phyloP scores from a whole-genome alignment of 352 stramenopile genomes.

The Albugo candida region DNA sequence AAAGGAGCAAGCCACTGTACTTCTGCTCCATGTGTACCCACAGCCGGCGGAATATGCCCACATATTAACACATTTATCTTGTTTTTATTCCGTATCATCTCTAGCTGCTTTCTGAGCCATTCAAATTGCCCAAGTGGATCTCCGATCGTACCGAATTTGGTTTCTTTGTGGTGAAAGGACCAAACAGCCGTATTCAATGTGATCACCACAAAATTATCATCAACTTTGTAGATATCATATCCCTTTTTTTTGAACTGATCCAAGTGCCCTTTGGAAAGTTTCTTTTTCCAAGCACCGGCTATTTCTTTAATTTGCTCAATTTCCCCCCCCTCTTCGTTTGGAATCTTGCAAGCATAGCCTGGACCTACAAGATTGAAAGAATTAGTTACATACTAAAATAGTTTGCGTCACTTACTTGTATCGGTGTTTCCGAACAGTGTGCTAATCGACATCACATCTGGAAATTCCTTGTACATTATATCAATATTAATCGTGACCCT shows the following conservation, averaged over 20 bases:
- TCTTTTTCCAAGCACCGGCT: constrained; percentile 22
- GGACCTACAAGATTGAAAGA: background rate
- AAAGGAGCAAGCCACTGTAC: constrained; percentile 78
- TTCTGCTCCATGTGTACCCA: constrained; percentile 66
- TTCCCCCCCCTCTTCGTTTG: too few relatives aligned
- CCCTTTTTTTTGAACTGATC: constrained; percentile 30
- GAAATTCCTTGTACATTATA: background rate
- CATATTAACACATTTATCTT: constrained; percentile 72
- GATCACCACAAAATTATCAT: constrained; percentile 40
- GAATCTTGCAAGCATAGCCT: background rate
- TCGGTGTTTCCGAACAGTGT: too few relatives aligned
- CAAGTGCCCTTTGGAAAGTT: constrained; percentile 29
- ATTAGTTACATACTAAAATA: too few relatives aligned
- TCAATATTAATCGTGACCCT: too few relatives aligned
- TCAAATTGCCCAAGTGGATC: constrained; percentile 82
- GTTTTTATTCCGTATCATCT: constrained; percentile 14
- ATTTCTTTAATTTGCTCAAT: too few relatives aligned
- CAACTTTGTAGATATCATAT: constrained; percentile 40
- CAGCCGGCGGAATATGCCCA: constrained; percentile 79
- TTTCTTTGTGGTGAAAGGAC: constrained; percentile 54
- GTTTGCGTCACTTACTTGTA: too few relatives aligned
- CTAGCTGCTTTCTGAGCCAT: constrained; percentile 73
- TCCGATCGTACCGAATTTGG: too few relatives aligned
- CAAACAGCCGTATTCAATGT: constrained; percentile 55
- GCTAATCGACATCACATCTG: too few relatives aligned